phyloP scores from a whole-genome alignment of 768 basidiomycete species.

The Phaeotremella skinneri region DNA sequence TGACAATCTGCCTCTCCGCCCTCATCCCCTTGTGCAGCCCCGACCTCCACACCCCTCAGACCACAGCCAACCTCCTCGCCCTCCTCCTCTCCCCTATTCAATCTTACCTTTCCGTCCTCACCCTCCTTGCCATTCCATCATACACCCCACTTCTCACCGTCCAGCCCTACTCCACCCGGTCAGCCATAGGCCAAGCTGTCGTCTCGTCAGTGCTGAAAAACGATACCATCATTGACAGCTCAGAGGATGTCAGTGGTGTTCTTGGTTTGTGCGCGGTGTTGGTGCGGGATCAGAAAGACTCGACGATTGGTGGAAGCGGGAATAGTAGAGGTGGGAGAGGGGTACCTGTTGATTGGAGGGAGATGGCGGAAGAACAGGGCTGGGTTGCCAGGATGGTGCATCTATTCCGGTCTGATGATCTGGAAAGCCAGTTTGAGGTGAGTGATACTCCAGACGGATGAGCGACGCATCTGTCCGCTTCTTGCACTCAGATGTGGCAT shows the following conservation, averaged over 20 bases:
- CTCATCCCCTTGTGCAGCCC: conserved; percentile 67
- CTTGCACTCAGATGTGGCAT: not conserved
- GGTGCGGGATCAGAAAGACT: conserved; percentile 67
- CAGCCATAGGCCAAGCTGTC: conserved; percentile 90
- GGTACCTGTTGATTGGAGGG: conserved; percentile 64
- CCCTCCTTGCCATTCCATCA: conserved; percentile 89
- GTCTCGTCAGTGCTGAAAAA: conserved; percentile 94
- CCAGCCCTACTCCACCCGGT: conserved; percentile 85
- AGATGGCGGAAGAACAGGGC: conserved; percentile 96
- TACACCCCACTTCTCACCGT: conserved; percentile 77
- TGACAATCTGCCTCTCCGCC: no score
- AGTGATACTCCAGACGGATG: conserved; percentile 35
- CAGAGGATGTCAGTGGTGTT: conserved; percentile 91
- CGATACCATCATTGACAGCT: conserved; percentile 88
- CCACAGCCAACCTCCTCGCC: conserved; percentile 83
- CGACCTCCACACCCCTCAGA: conserved; percentile 82
- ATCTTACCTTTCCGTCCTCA: conserved; percentile 92
- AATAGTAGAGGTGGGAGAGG: conserved; percentile 53
- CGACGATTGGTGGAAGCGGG: conserved; percentile 59
- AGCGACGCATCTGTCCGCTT: not conserved
- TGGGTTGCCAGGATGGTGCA: conserved; percentile 99
- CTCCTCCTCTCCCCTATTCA: conserved; percentile 92
- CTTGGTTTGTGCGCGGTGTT: conserved; percentile 88
- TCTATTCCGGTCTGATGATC: conserved; percentile 80
- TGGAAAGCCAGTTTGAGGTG: conserved; percentile 88